Base-by-base conservation (phyloP, 805 yeast genomes). In the Kodamaea laetipori region DNA sequence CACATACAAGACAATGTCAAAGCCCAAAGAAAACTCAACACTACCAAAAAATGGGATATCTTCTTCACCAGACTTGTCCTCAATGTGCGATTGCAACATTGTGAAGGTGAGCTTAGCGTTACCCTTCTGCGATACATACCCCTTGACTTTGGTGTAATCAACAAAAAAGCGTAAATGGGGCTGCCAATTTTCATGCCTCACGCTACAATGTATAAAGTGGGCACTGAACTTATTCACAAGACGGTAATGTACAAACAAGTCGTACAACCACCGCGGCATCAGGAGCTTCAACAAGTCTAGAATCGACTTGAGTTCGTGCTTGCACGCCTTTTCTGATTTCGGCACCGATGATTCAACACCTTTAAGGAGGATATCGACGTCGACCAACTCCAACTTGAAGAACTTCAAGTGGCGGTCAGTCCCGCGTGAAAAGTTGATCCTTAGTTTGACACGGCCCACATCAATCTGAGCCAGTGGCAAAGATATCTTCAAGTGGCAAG, bases 381-480 rank as follows among this genome's bases (percentile, higher is more conserved):
- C 64, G 19, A 47, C 40, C 3, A 66, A 15, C 35, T 65, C 67
- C 13, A 66, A 24, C 37, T 56, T 56, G 43, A 65, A 53, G 11
- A 64, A 45, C 44, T 63, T 63, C 33, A 57, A 50, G n/a, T 56
- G 58, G 1, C 61, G 51, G 32, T 55, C 56, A 2, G 44, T 43
- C 5, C 55, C 54, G 16, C 54, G 41, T 25, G 55, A 54, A 28
- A 60, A 44, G 42, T 62, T 56, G 19, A 65, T 27, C 34, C 60
- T 41, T 12, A 65, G 26, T 9, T 47, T 45, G 4, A 64, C 30
- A n/a, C 41, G 52, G 4, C 53, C 35, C 12, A 64, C 53, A 11
- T 47, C 30, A 8, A 66, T 45, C 1, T 25, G 41, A 6, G 49
- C 50, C 15, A 18, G 37, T 1, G 35, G 30, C 5, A 51, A 40